phyloP scores from a whole-genome alignment of 106 monocot species.

The Iris macrosiphon region DNA sequence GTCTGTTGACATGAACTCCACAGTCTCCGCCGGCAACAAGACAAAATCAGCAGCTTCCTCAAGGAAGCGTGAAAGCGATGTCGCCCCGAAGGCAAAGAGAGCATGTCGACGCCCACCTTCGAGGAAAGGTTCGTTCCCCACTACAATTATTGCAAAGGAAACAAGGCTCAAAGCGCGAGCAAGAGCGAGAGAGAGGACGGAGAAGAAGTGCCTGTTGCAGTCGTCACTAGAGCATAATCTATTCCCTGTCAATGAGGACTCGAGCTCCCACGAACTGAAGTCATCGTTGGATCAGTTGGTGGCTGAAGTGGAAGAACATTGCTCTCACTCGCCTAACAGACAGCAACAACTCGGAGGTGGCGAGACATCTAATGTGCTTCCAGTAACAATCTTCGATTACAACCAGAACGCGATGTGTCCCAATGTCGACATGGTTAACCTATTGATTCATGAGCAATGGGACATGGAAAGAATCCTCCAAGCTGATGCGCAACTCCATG shows the following conservation, averaged over 20 bases:
- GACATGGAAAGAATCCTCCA: too few relatives aligned
- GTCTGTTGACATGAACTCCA: constrained; percentile 12
- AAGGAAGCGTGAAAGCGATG: too few relatives aligned
- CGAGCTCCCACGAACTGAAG: constrained; percentile 12
- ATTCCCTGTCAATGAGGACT: constrained; percentile 8
- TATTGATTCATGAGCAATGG: constrained; percentile 16
- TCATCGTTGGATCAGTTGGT: constrained; percentile 18
- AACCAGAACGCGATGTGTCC: not conserved
- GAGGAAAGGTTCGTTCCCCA: not conserved
- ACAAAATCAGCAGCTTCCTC: not conserved
- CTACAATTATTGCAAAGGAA: constrained; percentile 16
- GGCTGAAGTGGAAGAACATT: constrained; percentile 17
- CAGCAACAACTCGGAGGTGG: not conserved
- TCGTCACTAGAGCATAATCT: not conserved
- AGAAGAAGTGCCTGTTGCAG: constrained; percentile 23
- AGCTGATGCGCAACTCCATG: too few relatives aligned
- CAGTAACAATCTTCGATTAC: not conserved
- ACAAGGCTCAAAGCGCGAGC: constrained; percentile 31
- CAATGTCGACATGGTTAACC: not conserved
- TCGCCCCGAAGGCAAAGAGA: constrained; percentile 7
- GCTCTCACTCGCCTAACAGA: not conserved
- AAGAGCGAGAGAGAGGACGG: constrained; percentile 51
- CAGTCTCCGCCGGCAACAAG: constrained; percentile 10
- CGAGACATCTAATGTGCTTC: not conserved
- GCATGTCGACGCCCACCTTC: not conserved